Evolutionary conservation across 495 filamentous ascomycete genomes (phyloP).

Genomic region (Hypoxylon cercidicola): DNA sequence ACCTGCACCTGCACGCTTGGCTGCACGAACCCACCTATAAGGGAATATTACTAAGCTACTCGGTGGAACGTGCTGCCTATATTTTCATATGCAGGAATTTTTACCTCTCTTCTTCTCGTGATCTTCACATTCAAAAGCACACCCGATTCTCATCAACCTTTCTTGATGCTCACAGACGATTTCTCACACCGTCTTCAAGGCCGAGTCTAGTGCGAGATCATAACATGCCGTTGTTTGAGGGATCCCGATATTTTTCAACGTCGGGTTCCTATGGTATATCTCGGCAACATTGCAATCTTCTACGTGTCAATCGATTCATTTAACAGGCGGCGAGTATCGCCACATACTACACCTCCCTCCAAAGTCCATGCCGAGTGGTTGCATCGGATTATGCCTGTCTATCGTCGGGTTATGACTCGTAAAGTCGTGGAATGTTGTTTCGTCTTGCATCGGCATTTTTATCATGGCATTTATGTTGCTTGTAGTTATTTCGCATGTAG

Average conservation of each 20-base stretch:
- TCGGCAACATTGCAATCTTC: slow-evolving; percentile 43
- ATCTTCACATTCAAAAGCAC: slow-evolving; percentile 47
- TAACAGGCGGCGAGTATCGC: slow-evolving; percentile 23
- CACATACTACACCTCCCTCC: slow-evolving; percentile 7
- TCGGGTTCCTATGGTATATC: slow-evolving; percentile 47
- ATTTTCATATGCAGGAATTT: not conserved
- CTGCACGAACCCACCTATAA: too few relatives aligned
- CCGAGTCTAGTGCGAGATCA: slow-evolving; percentile 47
- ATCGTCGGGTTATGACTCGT: not conserved
- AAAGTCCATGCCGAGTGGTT: slow-evolving; percentile 15
- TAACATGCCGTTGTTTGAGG: slow-evolving; percentile 50
- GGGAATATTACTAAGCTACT: not conserved
- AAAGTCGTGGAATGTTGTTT: not conserved
- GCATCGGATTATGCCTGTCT: slow-evolving; percentile 12
- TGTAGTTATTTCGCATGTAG: not conserved
- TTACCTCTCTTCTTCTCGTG: slow-evolving; percentile 19
- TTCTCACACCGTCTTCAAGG: slow-evolving; percentile 40
- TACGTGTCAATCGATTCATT: slow-evolving; percentile 8
- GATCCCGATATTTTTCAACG: slow-evolving; percentile 37
- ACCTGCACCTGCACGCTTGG: not conserved
- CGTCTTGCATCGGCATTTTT: not conserved
- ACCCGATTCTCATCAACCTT: slow-evolving; percentile 39
- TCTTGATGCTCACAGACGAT: slow-evolving; percentile 43
- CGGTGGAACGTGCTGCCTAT: not conserved
- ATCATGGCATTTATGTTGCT: too few relatives aligned